These are phyloP conservation scores for Neonectria magnoliae DNA, from an alignment of 2,329 filamentous ascomycete genomes.

Conservation along the genomic window DNA sequence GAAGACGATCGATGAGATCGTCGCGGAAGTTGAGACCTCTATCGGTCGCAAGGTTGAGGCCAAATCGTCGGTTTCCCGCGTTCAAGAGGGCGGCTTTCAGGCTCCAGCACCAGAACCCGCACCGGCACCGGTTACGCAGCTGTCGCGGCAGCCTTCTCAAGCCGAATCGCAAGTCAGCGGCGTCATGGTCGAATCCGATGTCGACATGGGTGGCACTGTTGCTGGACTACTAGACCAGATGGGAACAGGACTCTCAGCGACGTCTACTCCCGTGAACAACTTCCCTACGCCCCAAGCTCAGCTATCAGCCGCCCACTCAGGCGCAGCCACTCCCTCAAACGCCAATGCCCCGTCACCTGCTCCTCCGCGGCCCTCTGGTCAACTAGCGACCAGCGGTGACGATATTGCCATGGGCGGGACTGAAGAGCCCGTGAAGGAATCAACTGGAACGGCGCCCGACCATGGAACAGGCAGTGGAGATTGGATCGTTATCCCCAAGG, in stretches of 20 bases:
- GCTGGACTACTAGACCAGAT: slow-evolving; percentile 75
- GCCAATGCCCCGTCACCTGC: slow-evolving; percentile 58
- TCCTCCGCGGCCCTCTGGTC: slow-evolving; percentile 37
- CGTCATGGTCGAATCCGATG: slow-evolving; percentile 65
- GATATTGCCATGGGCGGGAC: slow-evolving; percentile 66
- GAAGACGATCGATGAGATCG: slow-evolving; percentile 75
- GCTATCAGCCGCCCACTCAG: slow-evolving; percentile 65
- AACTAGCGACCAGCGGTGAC: slow-evolving; percentile 33
- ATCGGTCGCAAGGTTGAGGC: slow-evolving; percentile 74
- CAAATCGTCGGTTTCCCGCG: slow-evolving; percentile 72
- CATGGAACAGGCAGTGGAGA: slow-evolving; percentile 68
- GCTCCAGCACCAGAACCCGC: slow-evolving; percentile 63
- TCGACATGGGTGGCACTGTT: slow-evolving; percentile 72
- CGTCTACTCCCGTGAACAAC: slow-evolving; percentile 69
- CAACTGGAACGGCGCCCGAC: slow-evolving; percentile 55
- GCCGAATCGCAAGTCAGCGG: slow-evolving; percentile 66
- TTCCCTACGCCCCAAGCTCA: slow-evolving; percentile 70
- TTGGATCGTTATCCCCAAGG: slow-evolving; percentile 80
- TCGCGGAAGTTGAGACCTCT: slow-evolving; percentile 76
- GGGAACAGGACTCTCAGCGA: slow-evolving; percentile 68
- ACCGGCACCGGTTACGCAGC: slow-evolving; percentile 45
- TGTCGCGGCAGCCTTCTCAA: slow-evolving; percentile 65
- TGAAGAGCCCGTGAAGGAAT: slow-evolving; percentile 49
- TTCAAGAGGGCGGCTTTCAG: slow-evolving; percentile 82
- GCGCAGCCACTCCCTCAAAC: slow-evolving; percentile 65